phyloP scores from a whole-genome alignment of 805 yeast genomes.

The Kuraishia piskuri region DNA sequence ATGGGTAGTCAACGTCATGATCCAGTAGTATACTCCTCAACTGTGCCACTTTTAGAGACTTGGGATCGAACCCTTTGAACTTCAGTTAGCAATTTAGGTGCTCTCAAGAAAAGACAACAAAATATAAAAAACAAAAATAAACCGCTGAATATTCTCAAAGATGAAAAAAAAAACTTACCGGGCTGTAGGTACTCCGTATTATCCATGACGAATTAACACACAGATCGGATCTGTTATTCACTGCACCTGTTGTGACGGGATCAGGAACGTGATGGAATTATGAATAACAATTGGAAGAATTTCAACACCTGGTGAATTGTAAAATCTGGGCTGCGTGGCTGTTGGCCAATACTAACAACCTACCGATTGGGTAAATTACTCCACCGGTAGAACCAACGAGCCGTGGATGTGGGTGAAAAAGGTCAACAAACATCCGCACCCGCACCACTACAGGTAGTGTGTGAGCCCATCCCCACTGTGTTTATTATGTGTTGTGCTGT shows the following conservation, averaged over 20 bases:
- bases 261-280: no score
- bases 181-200: constrained; percentile 25
- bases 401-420: not conserved
- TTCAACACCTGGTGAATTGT: no score
- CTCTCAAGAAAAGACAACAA: not conserved
- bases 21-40: constrained; percentile 58
- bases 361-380: constrained; percentile 17
- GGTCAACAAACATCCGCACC: not conserved
- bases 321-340: no score
- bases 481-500: not conserved
- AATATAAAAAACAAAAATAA: not conserved
- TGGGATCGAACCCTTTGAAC: constrained; percentile 55
- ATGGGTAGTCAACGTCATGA: constrained; percentile 51
- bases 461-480: not conserved
- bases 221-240: not conserved
- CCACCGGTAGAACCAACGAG: constrained; percentile 17
- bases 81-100: constrained; percentile 16
- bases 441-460: not conserved
- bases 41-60: constrained; percentile 55
- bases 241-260: not conserved
- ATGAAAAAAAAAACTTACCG: constrained; percentile 13
- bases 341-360: no score
- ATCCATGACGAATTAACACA: constrained; percentile 20
- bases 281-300: no score
- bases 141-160: not conserved